Percentiles rank a stretch among this genome's conserved stretches.
These are phyloP conservation scores for Aspergillus nanangensis DNA, from an alignment of 495 filamentous ascomycete species.

Conservation along the genomic window DNA sequence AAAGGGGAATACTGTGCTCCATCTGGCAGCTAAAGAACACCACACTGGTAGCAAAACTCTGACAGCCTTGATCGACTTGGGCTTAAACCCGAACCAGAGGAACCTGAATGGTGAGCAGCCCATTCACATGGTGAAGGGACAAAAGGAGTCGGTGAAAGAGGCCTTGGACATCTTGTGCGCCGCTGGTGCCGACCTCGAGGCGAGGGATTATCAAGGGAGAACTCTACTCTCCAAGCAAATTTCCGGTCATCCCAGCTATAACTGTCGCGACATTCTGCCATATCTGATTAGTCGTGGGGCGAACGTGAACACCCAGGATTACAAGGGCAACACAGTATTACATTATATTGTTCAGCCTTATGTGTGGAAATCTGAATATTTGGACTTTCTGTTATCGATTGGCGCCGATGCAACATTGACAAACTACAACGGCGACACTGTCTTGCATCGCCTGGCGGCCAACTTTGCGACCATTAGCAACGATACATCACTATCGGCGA, in stretches of 20 bases:
- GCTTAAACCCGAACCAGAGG: too few relatives aligned
- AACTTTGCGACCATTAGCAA: conserved; percentile 1
- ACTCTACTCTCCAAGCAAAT: conserved; percentile 13
- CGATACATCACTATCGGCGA: neutral
- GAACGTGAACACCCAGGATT: conserved; percentile 17
- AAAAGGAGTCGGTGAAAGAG: conserved; percentile 3
- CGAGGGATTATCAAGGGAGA: conserved; percentile 13
- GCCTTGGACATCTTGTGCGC: conserved; percentile 12
- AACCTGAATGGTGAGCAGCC: conserved; percentile 14
- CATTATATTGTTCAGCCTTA: conserved; percentile 8
- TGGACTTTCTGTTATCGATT: conserved; percentile 8
- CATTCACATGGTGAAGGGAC: conserved; percentile 6
- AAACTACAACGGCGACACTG: conserved; percentile 15
- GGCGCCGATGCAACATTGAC: conserved; percentile 10
- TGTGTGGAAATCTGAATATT: neutral
- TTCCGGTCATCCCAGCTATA: conserved; percentile 4
- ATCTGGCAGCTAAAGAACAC: too few relatives aligned
- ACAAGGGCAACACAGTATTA: conserved; percentile 15
- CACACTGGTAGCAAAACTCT: too few relatives aligned
- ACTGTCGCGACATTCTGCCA: conserved; percentile 5
- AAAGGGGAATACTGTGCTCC: too few relatives aligned
- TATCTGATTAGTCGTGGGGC: conserved; percentile 11
- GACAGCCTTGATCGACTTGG: too few relatives aligned
- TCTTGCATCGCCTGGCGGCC: conserved; percentile 12
- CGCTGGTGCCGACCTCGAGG: conserved; percentile 17